Percentiles rank a stretch among this genome's conserved stretches.
These are phyloP conservation scores for Cercophora samala DNA, from an alignment of 495 filamentous ascomycete genomes.

Conservation along the genomic window DNA sequence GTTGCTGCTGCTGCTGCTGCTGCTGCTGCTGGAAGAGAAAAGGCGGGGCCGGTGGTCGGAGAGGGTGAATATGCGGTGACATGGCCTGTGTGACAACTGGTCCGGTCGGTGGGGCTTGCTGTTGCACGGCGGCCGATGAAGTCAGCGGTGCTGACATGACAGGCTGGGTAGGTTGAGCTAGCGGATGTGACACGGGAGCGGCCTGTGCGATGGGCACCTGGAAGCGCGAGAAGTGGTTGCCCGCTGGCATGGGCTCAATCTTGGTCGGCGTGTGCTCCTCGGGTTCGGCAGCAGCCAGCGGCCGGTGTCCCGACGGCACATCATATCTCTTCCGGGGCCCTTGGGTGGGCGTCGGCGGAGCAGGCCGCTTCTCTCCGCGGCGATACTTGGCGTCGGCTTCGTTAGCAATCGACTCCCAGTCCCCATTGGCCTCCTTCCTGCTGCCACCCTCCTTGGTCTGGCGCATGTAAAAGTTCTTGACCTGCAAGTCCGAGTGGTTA, in stretches of 20 bases:
- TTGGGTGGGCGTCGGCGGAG: constrained; percentile 61
- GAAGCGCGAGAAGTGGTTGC: constrained; percentile 38
- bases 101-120: constrained; percentile 12
- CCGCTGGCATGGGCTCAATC: constrained; percentile 32
- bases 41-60: constrained; percentile 36
- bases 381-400: constrained; percentile 67
- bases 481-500: constrained; percentile 47
- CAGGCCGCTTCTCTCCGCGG: constrained; percentile 68
- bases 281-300: constrained; percentile 55
- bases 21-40: constrained; percentile 27
- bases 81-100: constrained; percentile 35
- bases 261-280: constrained; percentile 51
- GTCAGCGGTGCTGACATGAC: constrained; percentile 21
- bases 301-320: constrained; percentile 50
- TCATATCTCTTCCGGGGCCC: constrained; percentile 48
- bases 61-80: constrained; percentile 38
- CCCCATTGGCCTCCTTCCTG: constrained; percentile 44
- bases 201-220: constrained; percentile 43
- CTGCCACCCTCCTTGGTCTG: constrained; percentile 66
- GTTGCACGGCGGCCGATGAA: constrained; percentile 15
- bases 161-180: constrained; percentile 21
- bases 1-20: constrained; percentile 21
- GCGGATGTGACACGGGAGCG: constrained; percentile 26
- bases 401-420: constrained; percentile 64
- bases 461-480: constrained; percentile 87